Conservation (phyloP, 31 red algal species). For the Porphyra umbilicalis region DNA sequence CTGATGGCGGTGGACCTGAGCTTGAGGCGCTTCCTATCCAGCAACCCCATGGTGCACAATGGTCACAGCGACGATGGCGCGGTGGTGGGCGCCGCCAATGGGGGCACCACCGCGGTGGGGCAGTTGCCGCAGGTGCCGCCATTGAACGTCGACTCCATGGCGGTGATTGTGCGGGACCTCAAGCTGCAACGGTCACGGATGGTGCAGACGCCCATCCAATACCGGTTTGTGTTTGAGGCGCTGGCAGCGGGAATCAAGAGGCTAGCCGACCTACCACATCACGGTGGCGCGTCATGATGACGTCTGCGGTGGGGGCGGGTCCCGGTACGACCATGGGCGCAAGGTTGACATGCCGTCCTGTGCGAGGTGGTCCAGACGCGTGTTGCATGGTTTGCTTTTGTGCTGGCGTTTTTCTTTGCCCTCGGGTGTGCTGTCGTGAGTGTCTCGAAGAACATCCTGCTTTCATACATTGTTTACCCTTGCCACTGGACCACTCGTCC, state of each 20-base stretch:
- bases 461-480: too few species aligned
- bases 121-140: background rate
- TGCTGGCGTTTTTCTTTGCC: too few species aligned
- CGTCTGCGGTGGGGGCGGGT: too few species aligned
- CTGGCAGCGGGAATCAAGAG: slow-evolving; percentile 42
- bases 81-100: background rate
- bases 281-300: background rate
- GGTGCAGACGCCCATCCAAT: slow-evolving; percentile 91
- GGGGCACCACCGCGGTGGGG: slow-evolving; percentile 1
- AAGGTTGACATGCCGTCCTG: too few species aligned
- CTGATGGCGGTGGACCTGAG: slow-evolving; percentile 78
- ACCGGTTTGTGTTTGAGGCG: slow-evolving; percentile 68
- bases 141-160: slow-evolving; percentile 36
- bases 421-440: too few species aligned
- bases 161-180: slow-evolving; percentile 54
- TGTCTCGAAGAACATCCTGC: too few species aligned
- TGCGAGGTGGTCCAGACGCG: too few species aligned
- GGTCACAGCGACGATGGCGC: background rate
- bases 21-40: slow-evolving; percentile 34
- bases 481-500: too few species aligned
- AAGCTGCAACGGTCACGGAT: slow-evolving; percentile 75
- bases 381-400: too few species aligned
- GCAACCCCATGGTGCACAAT: too few species aligned
- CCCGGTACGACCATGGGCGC: too few species aligned
- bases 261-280: background rate